Percentiles rank a stretch among this genome's conserved stretches.
Conservation (phyloP, 371 early-diverging fungal species). For the Dinochytrium kinnereticum region DNA sequence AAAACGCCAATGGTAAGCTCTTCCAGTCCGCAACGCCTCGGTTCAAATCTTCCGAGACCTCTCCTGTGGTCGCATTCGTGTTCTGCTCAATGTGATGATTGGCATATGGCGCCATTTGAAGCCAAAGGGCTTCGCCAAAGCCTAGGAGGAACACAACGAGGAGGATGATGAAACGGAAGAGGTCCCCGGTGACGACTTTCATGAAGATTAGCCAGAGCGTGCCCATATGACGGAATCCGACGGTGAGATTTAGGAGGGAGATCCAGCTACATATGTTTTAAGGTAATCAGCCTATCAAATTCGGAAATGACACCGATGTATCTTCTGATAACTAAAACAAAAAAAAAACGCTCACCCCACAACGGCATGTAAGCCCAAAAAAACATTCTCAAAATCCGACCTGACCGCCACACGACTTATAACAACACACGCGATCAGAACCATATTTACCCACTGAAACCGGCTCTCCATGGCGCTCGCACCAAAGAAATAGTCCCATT, state of each 20-base stretch:
- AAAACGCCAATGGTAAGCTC: slow-evolving; percentile 10
- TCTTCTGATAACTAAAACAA: too few species aligned
- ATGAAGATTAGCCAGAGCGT: slow-evolving; percentile 26
- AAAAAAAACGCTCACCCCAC: not conserved
- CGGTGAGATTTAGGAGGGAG: slow-evolving; percentile 30
- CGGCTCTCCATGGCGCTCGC: slow-evolving; percentile 13
- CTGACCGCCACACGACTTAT: not conserved
- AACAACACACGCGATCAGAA: slow-evolving; percentile 12
- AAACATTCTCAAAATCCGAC: slow-evolving; percentile 10
- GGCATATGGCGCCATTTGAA: slow-evolving; percentile 30
- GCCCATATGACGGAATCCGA: slow-evolving; percentile 7
- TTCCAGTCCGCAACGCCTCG: slow-evolving; percentile 18
- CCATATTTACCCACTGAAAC: slow-evolving; percentile 19
- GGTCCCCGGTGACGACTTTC: slow-evolving; percentile 20
- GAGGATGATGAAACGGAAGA: slow-evolving; percentile 25
- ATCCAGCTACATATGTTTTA: slow-evolving; percentile 28
- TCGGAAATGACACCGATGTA: too few species aligned
- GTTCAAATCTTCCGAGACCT: not conserved
- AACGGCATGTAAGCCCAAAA: not conserved
- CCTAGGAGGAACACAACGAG: slow-evolving; percentile 28
- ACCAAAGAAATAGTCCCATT: slow-evolving; percentile 8
- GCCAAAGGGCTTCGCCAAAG: slow-evolving; percentile 35
- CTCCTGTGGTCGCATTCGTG: not conserved
- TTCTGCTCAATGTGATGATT: not conserved
- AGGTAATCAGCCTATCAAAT: too few species aligned